Percentiles rank a stretch among this genome's conserved stretches.
Conservation (phyloP, 768 basidiomycete species). For the Boletus sp. region DNA sequence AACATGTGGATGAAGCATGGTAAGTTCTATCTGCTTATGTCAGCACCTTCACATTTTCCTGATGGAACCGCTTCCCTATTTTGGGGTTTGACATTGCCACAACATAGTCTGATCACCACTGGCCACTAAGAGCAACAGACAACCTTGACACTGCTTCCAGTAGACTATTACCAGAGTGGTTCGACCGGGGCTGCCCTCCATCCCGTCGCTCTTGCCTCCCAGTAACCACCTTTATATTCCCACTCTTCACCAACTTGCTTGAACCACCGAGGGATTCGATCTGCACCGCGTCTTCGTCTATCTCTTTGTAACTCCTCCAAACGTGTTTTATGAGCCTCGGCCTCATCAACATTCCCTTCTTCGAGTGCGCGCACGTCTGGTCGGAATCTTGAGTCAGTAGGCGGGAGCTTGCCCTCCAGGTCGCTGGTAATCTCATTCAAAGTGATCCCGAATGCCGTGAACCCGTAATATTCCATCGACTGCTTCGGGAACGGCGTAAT, state of each 20-base stretch:
- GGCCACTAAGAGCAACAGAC: no score
- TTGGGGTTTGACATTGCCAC: neutral
- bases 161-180: conserved; percentile 55
- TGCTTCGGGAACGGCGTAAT: conserved; percentile 71
- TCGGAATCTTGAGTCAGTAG: conserved; percentile 79
- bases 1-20: no score
- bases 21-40: no score
- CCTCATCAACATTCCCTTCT: conserved; percentile 65
- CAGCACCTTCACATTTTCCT: no score
- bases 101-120: no score
- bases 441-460: conserved; percentile 75
- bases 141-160: neutral
- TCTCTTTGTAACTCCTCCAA: conserved; percentile 78
- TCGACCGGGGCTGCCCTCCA: conserved; percentile 55
- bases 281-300: conserved; percentile 59
- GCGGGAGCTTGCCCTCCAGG: conserved; percentile 60
- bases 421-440: conserved; percentile 78
- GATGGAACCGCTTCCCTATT: neutral
- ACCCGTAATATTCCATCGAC: conserved; percentile 73
- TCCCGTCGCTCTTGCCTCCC: conserved; percentile 67
- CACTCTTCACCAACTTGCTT: conserved; percentile 66
- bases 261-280: conserved; percentile 74
- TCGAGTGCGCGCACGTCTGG: conserved; percentile 85
- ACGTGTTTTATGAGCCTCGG: conserved; percentile 69
- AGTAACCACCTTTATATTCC: conserved; percentile 78